These are phyloP conservation scores for Wickerhamomyces pijperi DNA, from an alignment of 805 yeast genomes.

Conservation along the genomic window DNA sequence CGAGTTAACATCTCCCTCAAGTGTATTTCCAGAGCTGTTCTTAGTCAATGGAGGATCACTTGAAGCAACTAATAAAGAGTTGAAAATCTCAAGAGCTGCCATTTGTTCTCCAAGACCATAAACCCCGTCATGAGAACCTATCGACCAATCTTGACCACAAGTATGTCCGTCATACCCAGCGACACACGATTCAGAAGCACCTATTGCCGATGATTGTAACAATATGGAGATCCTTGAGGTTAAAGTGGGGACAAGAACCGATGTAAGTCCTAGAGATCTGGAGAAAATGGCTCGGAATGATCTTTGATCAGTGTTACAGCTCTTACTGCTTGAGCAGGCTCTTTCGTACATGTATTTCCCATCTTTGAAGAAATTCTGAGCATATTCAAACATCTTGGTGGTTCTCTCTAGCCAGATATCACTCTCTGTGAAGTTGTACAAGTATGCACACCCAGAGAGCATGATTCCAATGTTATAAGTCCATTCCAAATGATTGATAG, in stretches of 20 bases:
- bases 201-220: conserved; percentile 42
- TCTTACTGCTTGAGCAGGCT: conserved; percentile 41
- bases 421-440: conserved; percentile 50
- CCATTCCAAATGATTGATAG: conserved; percentile 44
- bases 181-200: conserved; percentile 58
- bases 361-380: conserved; percentile 28
- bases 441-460: conserved; percentile 57
- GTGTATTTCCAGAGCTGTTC: conserved; percentile 33
- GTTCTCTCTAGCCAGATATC: conserved; percentile 41
- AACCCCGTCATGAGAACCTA: conserved; percentile 46
- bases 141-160: conserved; percentile 61
- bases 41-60: conserved; percentile 41
- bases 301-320: conserved; percentile 68
- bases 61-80: conserved; percentile 30
- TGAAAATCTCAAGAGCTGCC: conserved; percentile 55
- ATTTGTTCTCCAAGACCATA: conserved; percentile 76
- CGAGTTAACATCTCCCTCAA: conserved; percentile 40
- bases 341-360: conserved; percentile 46
- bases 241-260: conserved; percentile 41
- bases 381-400: conserved; percentile 4
- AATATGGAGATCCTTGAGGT: conserved; percentile 30
- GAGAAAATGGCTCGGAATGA: conserved; percentile 61
- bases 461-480: conserved; percentile 60
- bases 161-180: conserved; percentile 72
- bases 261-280: conserved; percentile 49